Evolutionary conservation across 345 rosid species (phyloP).

Genomic region (Aurinia saxatilis): DNA sequence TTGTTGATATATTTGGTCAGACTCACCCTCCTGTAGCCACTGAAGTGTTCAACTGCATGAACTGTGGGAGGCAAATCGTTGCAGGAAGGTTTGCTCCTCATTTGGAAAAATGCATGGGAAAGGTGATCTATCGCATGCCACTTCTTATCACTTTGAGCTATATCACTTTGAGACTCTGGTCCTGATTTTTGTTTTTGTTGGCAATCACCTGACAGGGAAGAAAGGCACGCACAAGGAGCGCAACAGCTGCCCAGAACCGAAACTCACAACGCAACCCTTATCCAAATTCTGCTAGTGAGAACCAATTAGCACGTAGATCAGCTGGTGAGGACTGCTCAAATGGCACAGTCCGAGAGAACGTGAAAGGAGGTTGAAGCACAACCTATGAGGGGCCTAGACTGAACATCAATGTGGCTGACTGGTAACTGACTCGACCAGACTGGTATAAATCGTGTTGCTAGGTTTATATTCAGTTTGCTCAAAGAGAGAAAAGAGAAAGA

Average conservation of each 20-base stretch:
- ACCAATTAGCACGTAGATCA: constrained; percentile 51
- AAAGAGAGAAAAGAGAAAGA: neutral
- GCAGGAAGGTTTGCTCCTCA: constrained; percentile 99
- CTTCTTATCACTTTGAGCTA: neutral
- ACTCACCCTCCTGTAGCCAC: constrained; percentile 74
- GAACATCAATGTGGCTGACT: neutral
- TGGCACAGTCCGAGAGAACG: constrained; percentile 33
- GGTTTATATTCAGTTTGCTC: constrained; percentile 9
- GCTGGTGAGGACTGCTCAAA: constrained; percentile 55
- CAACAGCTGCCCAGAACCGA: constrained; percentile 71
- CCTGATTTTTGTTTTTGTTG: constrained; percentile 1
- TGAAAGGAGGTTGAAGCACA: constrained; percentile 26
- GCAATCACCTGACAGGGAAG: constrained; percentile 52
- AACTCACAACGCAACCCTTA: constrained; percentile 53
- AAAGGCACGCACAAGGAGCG: constrained; percentile 86
- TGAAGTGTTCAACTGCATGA: constrained; percentile 90
- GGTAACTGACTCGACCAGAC: constrained; percentile 6
- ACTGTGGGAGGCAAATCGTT: constrained; percentile 72
- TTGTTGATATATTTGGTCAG: constrained; percentile 89
- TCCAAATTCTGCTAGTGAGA: constrained; percentile 42
- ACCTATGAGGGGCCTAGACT: constrained; percentile 8
- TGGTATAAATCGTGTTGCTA: neutral
- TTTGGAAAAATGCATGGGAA: constrained; percentile 97
- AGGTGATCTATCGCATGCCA: constrained; percentile 40
- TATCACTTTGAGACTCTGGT: constrained; percentile 3